These are phyloP conservation scores for Fusarium cyanostomum DNA, from an alignment of 2,329 filamentous ascomycete genomes.

Conservation along the genomic window DNA sequence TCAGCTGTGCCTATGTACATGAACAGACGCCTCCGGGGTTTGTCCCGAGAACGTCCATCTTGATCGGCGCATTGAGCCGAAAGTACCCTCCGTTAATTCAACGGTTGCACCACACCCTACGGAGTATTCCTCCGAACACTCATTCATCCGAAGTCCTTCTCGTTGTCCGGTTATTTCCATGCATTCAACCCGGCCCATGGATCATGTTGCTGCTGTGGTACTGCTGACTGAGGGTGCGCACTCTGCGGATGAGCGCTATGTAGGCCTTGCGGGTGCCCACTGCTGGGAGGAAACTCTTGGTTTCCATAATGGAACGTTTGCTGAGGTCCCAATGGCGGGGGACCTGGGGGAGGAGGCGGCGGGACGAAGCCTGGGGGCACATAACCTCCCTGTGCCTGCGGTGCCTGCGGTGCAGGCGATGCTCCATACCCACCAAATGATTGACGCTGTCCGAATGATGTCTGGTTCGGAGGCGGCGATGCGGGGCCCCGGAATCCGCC, in stretches of 20 bases:
- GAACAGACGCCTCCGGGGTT: not conserved
- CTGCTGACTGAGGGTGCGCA: conserved; percentile 43
- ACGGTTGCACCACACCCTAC: not conserved
- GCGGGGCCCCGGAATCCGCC: conserved; percentile 53
- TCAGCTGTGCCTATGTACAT: not conserved
- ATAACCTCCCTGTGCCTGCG: conserved; percentile 54
- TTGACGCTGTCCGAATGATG: conserved; percentile 55
- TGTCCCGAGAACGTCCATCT: not conserved
- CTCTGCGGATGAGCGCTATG: conserved; percentile 46
- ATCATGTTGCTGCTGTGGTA: conserved; percentile 55
- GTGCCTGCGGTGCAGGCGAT: conserved; percentile 54
- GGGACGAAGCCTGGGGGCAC: conserved; percentile 68
- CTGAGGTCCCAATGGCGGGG: conserved; percentile 69
- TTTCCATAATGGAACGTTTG: conserved; percentile 67
- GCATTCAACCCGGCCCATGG: conserved; percentile 63
- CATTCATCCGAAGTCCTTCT: not conserved
- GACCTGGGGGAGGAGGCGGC: conserved; percentile 70
- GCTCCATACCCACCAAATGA: conserved; percentile 51
- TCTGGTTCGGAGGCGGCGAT: conserved; percentile 69
- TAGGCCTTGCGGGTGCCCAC: conserved; percentile 30
- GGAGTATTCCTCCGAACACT: not conserved
- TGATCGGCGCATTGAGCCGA: not conserved
- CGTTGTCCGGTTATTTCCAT: conserved; percentile 55
- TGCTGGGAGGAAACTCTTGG: conserved; percentile 42
- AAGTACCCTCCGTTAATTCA: not conserved